Percentiles rank a stretch among this genome's conserved stretches.
Evolutionary conservation across 139 green algal species (phyloP).

Genomic region (Tetradesmus obliquus): DNA sequence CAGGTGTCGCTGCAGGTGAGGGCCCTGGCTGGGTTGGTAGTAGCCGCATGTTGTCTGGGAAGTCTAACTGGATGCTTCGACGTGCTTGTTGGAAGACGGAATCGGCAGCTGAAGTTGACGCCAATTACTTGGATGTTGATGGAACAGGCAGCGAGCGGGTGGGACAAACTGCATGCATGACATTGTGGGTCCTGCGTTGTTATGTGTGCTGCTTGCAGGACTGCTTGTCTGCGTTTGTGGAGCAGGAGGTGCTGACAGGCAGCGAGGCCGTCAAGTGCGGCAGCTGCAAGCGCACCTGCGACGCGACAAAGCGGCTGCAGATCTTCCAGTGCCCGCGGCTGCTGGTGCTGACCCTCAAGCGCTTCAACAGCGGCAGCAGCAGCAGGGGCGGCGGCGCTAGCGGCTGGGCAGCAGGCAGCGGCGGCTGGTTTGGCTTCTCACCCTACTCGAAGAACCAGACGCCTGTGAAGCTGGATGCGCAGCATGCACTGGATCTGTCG

Average conservation of each 20-base stretch:
- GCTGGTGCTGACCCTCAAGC: slow-evolving; percentile 78
- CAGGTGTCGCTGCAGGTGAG: slow-evolving; percentile 40
- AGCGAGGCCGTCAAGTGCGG: slow-evolving; percentile 70
- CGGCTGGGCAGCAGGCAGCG: slow-evolving; percentile 49
- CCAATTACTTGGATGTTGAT: no score
- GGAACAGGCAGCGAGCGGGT: neutral
- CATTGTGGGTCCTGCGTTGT: neutral
- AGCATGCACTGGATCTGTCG: slow-evolving; percentile 65
- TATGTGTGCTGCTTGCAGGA: slow-evolving; percentile 46
- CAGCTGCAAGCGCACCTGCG: slow-evolving; percentile 62
- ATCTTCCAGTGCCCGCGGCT: slow-evolving; percentile 62
- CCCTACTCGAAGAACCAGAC: slow-evolving; percentile 64
- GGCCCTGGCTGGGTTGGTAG: neutral
- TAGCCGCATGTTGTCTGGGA: neutral
- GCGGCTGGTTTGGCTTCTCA: slow-evolving; percentile 45
- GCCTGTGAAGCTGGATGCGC: slow-evolving; percentile 55
- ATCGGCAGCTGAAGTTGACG: no score
- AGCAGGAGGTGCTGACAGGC: slow-evolving; percentile 56
- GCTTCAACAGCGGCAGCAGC: slow-evolving; percentile 58
- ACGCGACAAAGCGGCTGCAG: slow-evolving; percentile 73
- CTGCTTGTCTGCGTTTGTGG: slow-evolving; percentile 59
- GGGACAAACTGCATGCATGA: no score
- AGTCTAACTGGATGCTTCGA: neutral
- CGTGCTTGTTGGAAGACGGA: neutral
- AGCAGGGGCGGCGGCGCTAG: slow-evolving; percentile 23